phyloP scores from a whole-genome alignment of 2,329 filamentous ascomycete species.

The Rugonectria rugulosa region DNA sequence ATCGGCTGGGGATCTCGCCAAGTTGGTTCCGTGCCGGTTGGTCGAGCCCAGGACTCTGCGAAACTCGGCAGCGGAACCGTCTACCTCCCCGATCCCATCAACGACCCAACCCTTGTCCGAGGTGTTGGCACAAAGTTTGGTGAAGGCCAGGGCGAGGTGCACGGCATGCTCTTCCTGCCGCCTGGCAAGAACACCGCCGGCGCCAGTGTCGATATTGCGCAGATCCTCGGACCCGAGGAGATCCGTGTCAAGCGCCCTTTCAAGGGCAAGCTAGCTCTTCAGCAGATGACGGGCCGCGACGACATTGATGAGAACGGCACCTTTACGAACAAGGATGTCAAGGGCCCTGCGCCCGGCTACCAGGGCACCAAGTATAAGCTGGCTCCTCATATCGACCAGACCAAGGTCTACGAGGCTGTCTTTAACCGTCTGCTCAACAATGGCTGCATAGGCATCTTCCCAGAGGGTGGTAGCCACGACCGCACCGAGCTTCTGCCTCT shows the following conservation, averaged over 20 bases:
- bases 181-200: slow-evolving; percentile 79
- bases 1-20: slow-evolving; percentile 86
- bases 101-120: slow-evolving; percentile 82
- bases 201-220: slow-evolving; percentile 82
- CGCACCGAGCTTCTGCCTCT: slow-evolving; percentile 89
- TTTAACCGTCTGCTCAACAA: slow-evolving; percentile 83
- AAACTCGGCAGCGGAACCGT: slow-evolving; percentile 81
- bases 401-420: slow-evolving; percentile 90
- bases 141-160: slow-evolving; percentile 71
- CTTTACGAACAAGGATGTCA: slow-evolving; percentile 63
- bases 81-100: slow-evolving; percentile 87
- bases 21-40: slow-evolving; percentile 91
- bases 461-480: slow-evolving; percentile 95
- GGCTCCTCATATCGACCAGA: slow-evolving; percentile 93
- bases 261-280: slow-evolving; percentile 75
- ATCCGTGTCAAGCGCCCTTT: slow-evolving; percentile 88
- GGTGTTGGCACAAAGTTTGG: slow-evolving; percentile 86
- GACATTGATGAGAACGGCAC: slow-evolving; percentile 74
- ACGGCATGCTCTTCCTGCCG: slow-evolving; percentile 87
- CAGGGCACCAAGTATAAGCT: slow-evolving; percentile 84
- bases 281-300: slow-evolving; percentile 82
- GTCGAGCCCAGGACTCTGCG: slow-evolving; percentile 87
- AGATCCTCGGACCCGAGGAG: slow-evolving; percentile 82
- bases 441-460: slow-evolving; percentile 95
- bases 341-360: slow-evolving; percentile 67